Base-by-base conservation (phyloP, 108 stramenopile species). In the Bacterosira constricta region DNA sequence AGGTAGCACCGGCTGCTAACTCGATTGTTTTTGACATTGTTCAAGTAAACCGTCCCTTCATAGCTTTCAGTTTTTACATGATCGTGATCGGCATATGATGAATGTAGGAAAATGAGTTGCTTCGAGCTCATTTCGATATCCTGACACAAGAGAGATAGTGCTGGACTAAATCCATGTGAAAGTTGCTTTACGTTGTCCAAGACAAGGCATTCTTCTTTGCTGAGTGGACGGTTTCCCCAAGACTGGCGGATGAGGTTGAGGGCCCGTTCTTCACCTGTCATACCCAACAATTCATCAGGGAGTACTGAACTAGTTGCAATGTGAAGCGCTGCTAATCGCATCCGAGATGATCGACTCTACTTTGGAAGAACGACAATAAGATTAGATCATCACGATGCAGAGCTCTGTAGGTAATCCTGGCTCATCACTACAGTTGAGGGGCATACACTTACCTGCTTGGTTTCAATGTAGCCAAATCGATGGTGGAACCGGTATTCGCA, bases 221-320 rank as follows among this genome's bases (percentile, higher is more conserved):
- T 44, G 7, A 85, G 71, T 8, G 84, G 84, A 20, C 72, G 49
- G 41, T 81, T 85, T 20, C 51, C 34, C 63, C 71, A 82, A 68
- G 66, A 74, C 32, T 77, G 53, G 10, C 84, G 77, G 1, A 85
- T 46, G n/a, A 81, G 58, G 26, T 51, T 55, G n/a, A 79, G 30
- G 15, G 84, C 80, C 12, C 61, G 45, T 52, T 85, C 84, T 42
- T 76, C 76, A n/a, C 83, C 83, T 47, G 74, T 80, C 69, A 75
- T 75, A 1, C 49, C 38, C 5, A 69, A 36, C 17, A 74, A 56
- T 25, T 63, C 35, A 53, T 84, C 83, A 44, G 83, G 83, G 4
- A 80, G 61, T n/a, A 69, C 12, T 29, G 78, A 63, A 34, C 79
- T 66, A 27, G 79, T 76, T n/a, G 83, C 83, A 7, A 69, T 45